These are phyloP conservation scores for Hymenoscyphus infarciens DNA, from an alignment of 2,329 filamentous ascomycete genomes.

Conservation along the genomic window DNA sequence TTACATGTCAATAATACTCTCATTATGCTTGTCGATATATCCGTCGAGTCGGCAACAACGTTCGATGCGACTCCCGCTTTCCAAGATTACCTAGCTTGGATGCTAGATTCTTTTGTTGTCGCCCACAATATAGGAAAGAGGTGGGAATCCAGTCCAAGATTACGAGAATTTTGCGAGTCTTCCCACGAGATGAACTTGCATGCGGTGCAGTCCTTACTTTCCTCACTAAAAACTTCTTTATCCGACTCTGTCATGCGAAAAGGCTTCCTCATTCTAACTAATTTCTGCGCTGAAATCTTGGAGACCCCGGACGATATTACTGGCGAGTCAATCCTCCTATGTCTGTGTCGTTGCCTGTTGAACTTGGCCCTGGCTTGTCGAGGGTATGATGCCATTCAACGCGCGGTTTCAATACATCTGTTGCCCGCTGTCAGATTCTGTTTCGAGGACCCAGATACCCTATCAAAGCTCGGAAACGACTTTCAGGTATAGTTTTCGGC, in stretches of 20 bases:
- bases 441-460: constrained; percentile 13
- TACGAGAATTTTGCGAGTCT: constrained; percentile 17
- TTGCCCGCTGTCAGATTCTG: constrained; percentile 23
- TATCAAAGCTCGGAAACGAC: constrained; percentile 21
- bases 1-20: constrained; percentile 29
- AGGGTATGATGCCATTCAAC: constrained; percentile 25
- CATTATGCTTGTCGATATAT: constrained; percentile 31
- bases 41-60: constrained; percentile 24
- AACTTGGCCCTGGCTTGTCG: constrained; percentile 27
- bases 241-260: constrained; percentile 31
- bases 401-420: constrained; percentile 24
- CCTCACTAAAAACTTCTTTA: constrained; percentile 18
- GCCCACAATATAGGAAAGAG: constrained; percentile 26
- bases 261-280: constrained; percentile 29
- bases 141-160: constrained; percentile 15
- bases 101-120: constrained; percentile 32
- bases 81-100: constrained; percentile 34
- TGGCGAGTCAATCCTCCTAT: constrained; percentile 14
- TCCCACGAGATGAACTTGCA: constrained; percentile 18
- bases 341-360: constrained; percentile 26
- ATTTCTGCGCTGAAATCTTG: constrained; percentile 30
- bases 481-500: constrained; percentile 26
- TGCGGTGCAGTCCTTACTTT: constrained; percentile 27
- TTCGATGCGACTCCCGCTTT: constrained; percentile 32
- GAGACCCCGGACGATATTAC: constrained; percentile 18